A percentile compares a stretch with the other conserved stretches of the same genome.
phyloP scores from a whole-genome alignment of 2,329 filamentous ascomycete genomes.

The Diplodia scrobiculata region DNA sequence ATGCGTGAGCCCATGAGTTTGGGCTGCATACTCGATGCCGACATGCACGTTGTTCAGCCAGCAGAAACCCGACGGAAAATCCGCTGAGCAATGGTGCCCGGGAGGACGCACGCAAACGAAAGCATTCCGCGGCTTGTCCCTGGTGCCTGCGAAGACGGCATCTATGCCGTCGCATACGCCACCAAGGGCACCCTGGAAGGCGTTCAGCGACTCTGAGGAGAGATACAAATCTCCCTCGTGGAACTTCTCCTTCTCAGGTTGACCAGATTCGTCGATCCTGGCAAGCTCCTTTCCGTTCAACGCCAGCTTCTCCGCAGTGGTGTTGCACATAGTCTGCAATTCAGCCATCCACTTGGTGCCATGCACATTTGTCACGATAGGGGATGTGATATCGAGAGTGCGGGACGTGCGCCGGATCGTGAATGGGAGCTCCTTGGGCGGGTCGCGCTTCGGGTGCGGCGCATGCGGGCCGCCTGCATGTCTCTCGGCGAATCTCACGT shows the following conservation, averaged over 20 bases:
- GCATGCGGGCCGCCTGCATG: constrained; percentile 71
- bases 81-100: constrained; percentile 90
- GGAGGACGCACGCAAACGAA: constrained; percentile 93
- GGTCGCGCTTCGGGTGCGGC: constrained; percentile 64
- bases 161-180: constrained; percentile 94
- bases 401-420: constrained; percentile 80
- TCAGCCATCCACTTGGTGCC: constrained; percentile 93
- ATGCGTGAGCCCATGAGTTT: constrained; percentile 84
- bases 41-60: constrained; percentile 99
- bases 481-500: constrained; percentile 83
- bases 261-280: constrained; percentile 49
- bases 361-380: constrained; percentile 86
- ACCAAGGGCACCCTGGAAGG: constrained; percentile 87
- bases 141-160: constrained; percentile 66
- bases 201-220: constrained; percentile 79
- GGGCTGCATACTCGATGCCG: constrained; percentile 85
- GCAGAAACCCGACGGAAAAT: constrained; percentile 91
- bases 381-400: constrained; percentile 68
- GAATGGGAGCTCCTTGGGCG: constrained; percentile 70
- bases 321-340: constrained; percentile 78
- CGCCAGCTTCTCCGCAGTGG: constrained; percentile 76
- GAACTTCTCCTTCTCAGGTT: constrained; percentile 65
- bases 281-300: constrained; percentile 75
- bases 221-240: constrained; percentile 92
- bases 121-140: constrained; percentile 66